These are phyloP conservation scores for Penicillium sp. DNA, from an alignment of 2,329 filamentous ascomycete genomes.

Conservation along the genomic window DNA sequence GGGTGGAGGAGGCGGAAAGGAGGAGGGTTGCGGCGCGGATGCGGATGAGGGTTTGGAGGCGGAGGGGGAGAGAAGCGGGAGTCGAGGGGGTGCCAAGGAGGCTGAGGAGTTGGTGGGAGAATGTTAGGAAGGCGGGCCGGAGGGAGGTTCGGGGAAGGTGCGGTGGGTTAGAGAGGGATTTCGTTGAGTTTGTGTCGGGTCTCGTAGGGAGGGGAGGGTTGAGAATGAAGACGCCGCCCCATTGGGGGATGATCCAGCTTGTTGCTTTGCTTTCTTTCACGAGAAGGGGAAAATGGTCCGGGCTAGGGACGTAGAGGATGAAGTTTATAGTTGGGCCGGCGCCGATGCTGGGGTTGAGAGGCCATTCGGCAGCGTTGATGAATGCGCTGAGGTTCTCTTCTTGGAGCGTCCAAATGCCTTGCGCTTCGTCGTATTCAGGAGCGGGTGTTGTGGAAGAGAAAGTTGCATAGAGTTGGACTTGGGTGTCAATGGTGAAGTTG, in stretches of 20 bases:
- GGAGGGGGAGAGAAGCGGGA: conserved; percentile 78
- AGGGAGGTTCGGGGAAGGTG: conserved; percentile 70
- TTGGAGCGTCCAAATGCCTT: conserved; percentile 70
- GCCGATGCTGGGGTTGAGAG: conserved; percentile 90
- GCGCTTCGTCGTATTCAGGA: conserved; percentile 58
- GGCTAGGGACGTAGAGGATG: conserved; percentile 83
- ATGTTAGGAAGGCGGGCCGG: conserved; percentile 81
- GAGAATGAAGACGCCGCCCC: conserved; percentile 79
- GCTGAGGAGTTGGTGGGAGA: conserved; percentile 86
- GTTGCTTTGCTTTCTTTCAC: conserved; percentile 66
- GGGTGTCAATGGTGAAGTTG: conserved; percentile 94
- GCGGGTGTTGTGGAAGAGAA: conserved; percentile 66
- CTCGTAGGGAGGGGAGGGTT: conserved; percentile 53
- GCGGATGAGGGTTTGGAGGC: conserved; percentile 82
- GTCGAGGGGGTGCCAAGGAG: conserved; percentile 83
- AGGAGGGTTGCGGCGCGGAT: conserved; percentile 84
- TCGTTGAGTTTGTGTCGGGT: conserved; percentile 38
- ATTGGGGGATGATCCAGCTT: conserved; percentile 95
- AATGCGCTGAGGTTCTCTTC: conserved; percentile 92
- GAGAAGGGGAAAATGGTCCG: conserved; percentile 63
- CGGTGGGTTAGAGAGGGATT: conserved; percentile 32
- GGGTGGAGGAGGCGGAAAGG: conserved; percentile 86
- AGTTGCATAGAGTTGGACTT: conserved; percentile 88
- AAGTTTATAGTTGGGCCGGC: conserved; percentile 95
- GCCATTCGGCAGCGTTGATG: conserved; percentile 98